Conservation (phyloP, 768 basidiomycete genomes). For the Serendipita sp. region DNA sequence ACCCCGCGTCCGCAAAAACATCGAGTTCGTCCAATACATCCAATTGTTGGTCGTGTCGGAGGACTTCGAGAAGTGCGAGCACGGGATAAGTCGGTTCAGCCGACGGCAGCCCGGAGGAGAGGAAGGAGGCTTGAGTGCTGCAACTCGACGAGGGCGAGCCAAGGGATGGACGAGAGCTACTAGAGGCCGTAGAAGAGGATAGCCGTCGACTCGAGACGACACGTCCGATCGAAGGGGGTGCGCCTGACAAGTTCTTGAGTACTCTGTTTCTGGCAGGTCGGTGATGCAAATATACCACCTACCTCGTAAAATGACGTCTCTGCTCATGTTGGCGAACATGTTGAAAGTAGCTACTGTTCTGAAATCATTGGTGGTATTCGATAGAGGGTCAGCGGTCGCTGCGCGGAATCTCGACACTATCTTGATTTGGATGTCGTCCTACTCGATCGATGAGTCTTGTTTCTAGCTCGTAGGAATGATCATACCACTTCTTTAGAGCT, state of each 20-base stretch:
- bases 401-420: not conserved
- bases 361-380: not conserved
- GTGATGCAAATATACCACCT: not conserved
- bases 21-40: not conserved
- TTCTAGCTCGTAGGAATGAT: not conserved
- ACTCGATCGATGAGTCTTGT: not conserved
- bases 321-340: not conserved
- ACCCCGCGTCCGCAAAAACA: not conserved
- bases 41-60: not conserved
- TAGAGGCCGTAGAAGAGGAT: not conserved
- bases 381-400: not conserved
- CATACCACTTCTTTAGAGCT: not conserved
- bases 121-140: not conserved
- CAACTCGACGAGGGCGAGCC: not conserved
- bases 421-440: not conserved
- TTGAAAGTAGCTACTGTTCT: not conserved
- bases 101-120: not conserved
- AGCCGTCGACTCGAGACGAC: not conserved
- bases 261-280: not conserved
- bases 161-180: not conserved
- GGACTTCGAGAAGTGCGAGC: slow-evolving; percentile 1
- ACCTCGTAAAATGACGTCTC: slow-evolving; percentile 1
- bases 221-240: not conserved
- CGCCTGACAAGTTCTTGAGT: not conserved
- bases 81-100: not conserved